phyloP scores from a whole-genome alignment of 139 green algal species.

The Tetraselmis chui region DNA sequence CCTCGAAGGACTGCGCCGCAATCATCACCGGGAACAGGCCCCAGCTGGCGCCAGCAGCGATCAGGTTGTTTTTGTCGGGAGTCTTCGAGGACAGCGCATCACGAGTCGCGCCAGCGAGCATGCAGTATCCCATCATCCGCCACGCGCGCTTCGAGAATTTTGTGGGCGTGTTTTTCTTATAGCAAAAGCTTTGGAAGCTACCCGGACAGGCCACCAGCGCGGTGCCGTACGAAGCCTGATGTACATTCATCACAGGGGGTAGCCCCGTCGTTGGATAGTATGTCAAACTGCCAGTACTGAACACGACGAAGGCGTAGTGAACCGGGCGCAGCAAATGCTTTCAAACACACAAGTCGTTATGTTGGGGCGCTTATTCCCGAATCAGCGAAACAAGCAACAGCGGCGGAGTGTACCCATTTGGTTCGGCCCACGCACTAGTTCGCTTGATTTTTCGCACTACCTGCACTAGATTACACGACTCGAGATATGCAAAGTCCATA shows the following conservation, averaged over 20 bases:
- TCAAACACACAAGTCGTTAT: not conserved
- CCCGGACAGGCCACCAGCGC: not conserved
- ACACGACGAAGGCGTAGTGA: not conserved
- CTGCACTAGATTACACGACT: no score
- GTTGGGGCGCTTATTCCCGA: not conserved
- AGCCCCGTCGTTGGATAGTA: no score
- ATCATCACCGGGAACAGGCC: not conserved
- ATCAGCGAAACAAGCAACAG: not conserved
- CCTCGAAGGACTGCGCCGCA: not conserved
- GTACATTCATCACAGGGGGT: no score
- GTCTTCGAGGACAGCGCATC: not conserved
- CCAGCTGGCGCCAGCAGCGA: not conserved
- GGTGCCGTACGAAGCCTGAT: not conserved
- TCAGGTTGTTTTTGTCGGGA: not conserved
- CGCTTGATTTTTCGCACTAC: no score
- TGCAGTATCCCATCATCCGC: not conserved
- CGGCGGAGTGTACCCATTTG: not conserved
- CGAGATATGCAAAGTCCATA: no score
- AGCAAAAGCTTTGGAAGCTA: not conserved
- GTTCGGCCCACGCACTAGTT: no score
- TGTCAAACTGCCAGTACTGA: no score
- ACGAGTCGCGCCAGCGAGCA: not conserved
- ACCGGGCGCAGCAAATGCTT: not conserved
- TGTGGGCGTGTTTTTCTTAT: not conserved
- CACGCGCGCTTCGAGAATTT: not conserved